phyloP scores from a whole-genome alignment of 345 rosid genomes.

The Syzygium jambos region DNA sequence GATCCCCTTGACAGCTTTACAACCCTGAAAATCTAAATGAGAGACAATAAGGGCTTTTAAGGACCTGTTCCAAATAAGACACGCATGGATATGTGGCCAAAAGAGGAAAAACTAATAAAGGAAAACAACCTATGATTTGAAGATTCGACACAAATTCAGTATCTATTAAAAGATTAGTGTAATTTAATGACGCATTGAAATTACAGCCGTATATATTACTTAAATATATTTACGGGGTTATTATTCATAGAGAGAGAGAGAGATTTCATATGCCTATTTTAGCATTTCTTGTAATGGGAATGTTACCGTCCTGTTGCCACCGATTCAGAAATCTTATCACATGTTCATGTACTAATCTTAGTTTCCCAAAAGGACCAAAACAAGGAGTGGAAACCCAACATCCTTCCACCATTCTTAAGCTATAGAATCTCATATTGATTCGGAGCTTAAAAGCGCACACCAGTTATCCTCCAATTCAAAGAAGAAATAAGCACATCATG shows the following conservation, averaged over 20 bases:
- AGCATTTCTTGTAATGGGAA: not conserved
- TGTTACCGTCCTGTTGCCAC: too few relatives aligned
- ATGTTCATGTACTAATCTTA: not conserved
- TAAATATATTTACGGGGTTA: not conserved
- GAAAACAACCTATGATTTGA: not conserved
- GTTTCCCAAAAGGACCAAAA: not conserved
- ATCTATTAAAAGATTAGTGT: not conserved
- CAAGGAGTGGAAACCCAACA: not conserved
- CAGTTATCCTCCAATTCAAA: not conserved
- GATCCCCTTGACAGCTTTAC: too few relatives aligned
- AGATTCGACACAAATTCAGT: not conserved
- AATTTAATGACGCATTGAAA: rapidly evolving
- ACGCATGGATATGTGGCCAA: too few relatives aligned
- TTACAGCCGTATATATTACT: not conserved
- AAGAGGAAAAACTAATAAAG: too few relatives aligned
- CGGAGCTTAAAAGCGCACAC: not conserved
- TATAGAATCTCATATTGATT: not conserved
- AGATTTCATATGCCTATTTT: not conserved
- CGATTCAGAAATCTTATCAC: not conserved
- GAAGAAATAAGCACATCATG: not conserved
- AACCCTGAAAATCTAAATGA: too few relatives aligned
- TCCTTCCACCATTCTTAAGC: not conserved
- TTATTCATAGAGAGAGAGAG: not conserved
- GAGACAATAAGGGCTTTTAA: too few relatives aligned
- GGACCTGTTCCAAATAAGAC: too few relatives aligned